Conservation (phyloP, 352 stramenopile genomes). For the Thalassiosira ordinaria region DNA sequence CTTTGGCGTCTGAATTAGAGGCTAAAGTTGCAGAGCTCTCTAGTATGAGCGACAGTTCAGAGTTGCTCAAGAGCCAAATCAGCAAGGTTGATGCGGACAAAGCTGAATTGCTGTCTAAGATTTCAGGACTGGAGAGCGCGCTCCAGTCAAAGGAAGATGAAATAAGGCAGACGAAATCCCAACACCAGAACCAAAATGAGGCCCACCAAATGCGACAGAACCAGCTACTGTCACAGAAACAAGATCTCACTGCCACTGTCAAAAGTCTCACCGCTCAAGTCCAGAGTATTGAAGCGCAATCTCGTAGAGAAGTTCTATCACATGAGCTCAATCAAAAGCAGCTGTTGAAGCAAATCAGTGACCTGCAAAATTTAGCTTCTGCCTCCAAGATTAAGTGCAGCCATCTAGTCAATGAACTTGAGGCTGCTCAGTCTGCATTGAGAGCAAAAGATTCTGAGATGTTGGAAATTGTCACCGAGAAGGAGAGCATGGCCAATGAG, state of each 20-base stretch:
- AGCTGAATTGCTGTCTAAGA: constrained; percentile 13
- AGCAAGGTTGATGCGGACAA: constrained; percentile 15
- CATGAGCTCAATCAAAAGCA: constrained; percentile 27
- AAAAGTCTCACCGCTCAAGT: constrained; percentile 37
- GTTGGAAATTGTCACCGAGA: constrained; percentile 19
- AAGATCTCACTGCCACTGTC: constrained; percentile 19
- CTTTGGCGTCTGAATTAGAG: background rate
- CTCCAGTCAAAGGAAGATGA: constrained; percentile 25
- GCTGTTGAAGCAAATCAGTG: constrained; percentile 15
- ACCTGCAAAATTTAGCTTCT: constrained; percentile 39
- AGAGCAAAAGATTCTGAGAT: constrained; percentile 32
- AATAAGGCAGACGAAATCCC: constrained; percentile 24
- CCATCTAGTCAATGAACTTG: constrained; percentile 29
- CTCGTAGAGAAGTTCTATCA: constrained; percentile 27
- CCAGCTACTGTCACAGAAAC: constrained; percentile 11
- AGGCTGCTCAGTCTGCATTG: constrained; percentile 6
- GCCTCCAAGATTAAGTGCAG: constrained; percentile 37
- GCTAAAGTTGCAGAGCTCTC: background rate
- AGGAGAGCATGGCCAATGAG: constrained; percentile 11
- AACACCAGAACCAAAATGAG: constrained; percentile 19
- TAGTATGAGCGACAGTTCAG: background rate
- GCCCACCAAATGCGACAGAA: constrained; percentile 7
- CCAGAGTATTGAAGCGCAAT: constrained; percentile 23
- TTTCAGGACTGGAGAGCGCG: constrained; percentile 7
- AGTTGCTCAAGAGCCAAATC: constrained; percentile 9